Evolutionary conservation across 306 rosid genomes (phyloP).

Genomic region (Fragaria ananassa): DNA sequence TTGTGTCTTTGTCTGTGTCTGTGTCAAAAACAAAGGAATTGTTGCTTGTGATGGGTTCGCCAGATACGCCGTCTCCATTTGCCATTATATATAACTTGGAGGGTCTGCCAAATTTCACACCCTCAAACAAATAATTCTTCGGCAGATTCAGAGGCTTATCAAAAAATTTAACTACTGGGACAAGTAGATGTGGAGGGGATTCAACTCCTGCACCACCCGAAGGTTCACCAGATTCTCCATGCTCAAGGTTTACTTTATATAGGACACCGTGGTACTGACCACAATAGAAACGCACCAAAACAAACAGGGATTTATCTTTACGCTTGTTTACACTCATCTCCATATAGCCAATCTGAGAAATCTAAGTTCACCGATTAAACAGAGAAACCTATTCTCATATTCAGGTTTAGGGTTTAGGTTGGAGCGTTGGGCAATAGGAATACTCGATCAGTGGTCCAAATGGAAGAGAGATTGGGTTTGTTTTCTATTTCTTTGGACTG

Average conservation of each 20-base stretch:
- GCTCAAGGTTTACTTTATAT: neutral
- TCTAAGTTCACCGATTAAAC: no score
- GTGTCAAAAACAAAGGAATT: neutral
- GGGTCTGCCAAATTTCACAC: neutral
- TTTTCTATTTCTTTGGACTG: no score
- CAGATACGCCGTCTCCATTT: neutral
- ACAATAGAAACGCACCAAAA: neutral
- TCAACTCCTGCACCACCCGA: neutral
- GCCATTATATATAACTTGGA: neutral
- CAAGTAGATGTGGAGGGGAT: neutral
- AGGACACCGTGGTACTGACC: neutral
- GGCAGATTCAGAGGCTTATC: neutral
- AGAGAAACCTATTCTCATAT: no score
- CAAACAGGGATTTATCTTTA: neutral
- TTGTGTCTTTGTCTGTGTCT: neutral
- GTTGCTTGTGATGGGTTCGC: neutral
- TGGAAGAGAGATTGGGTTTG: no score
- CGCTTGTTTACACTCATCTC: neutral
- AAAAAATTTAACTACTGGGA: neutral
- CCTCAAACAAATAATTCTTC: neutral
- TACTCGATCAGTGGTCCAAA: no score
- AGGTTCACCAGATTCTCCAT: neutral
- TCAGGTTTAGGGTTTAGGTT: no score
- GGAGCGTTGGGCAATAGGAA: no score
- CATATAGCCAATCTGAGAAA: neutral